phyloP scores from a whole-genome alignment of 1,284 basidiomycete species.

The Pulchroboletus neoregius region DNA sequence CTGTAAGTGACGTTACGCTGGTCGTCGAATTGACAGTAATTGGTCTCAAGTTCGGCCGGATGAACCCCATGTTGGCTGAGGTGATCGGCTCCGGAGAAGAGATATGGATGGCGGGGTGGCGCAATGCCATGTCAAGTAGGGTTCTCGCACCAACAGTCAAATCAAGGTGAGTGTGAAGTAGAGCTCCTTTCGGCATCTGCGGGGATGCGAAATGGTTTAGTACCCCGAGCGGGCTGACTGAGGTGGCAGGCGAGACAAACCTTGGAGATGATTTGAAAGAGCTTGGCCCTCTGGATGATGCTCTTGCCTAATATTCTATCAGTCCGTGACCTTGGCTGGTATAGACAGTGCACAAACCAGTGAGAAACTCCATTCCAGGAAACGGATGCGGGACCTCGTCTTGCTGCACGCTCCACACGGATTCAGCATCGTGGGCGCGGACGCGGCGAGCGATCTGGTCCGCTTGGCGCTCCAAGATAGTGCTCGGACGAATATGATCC shows the following conservation, averaged over 20 bases:
- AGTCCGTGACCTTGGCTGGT: neutral
- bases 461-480: slow-evolving; percentile 46
- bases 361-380: slow-evolving; percentile 75
- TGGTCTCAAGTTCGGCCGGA: slow-evolving; percentile 50
- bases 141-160: slow-evolving; percentile 56
- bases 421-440: slow-evolving; percentile 48
- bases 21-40: slow-evolving; percentile 39
- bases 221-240: neutral
- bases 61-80: slow-evolving; percentile 32
- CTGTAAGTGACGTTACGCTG: slow-evolving; percentile 39
- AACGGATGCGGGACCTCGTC: slow-evolving; percentile 57
- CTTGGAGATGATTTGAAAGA: slow-evolving; percentile 60
- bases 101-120: slow-evolving; percentile 57
- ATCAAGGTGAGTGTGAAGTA: slow-evolving; percentile 69
- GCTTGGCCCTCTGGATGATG: slow-evolving; percentile 51
- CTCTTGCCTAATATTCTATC: slow-evolving; percentile 41
- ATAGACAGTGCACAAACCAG: slow-evolving; percentile 39
- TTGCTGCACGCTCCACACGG: slow-evolving; percentile 55
- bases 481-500: slow-evolving; percentile 34
- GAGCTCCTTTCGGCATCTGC: slow-evolving; percentile 74
- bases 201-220: slow-evolving; percentile 3
- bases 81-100: slow-evolving; percentile 35
- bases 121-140: slow-evolving; percentile 51
- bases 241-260: slow-evolving; percentile 28
- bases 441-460: slow-evolving; percentile 53